These are phyloP conservation scores for Hyphodiscus sp. DNA, from an alignment of 2,329 filamentous ascomycete genomes.

Conservation along the genomic window DNA sequence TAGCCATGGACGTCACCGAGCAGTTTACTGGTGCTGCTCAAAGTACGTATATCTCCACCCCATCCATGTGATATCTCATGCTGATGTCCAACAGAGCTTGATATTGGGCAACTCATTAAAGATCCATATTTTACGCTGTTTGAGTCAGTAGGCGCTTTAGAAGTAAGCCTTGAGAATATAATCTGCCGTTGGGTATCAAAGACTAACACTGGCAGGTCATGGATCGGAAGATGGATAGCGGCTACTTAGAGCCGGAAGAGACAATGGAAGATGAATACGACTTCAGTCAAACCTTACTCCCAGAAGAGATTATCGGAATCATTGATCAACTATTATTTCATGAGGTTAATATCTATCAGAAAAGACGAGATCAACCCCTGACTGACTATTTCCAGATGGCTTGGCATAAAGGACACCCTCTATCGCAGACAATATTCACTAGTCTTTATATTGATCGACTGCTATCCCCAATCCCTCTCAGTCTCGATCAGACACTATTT, in stretches of 20 bases:
- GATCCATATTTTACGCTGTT: slow-evolving; percentile 93
- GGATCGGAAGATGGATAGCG: slow-evolving; percentile 98
- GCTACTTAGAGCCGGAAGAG: slow-evolving; percentile 70
- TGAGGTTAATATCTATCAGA: slow-evolving; percentile 50
- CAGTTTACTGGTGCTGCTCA: slow-evolving; percentile 47
- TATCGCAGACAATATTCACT: slow-evolving; percentile 91
- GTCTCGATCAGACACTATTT: slow-evolving; percentile 39
- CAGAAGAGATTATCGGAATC: slow-evolving; percentile 80
- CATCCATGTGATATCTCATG: slow-evolving; percentile 17
- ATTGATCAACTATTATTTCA: slow-evolving; percentile 89
- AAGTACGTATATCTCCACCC: slow-evolving; percentile 35
- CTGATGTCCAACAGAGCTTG: slow-evolving; percentile 50
- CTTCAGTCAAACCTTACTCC: slow-evolving; percentile 57
- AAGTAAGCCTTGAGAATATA: slow-evolving; percentile 41
- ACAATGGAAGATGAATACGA: slow-evolving; percentile 81
- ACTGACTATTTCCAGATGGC: slow-evolving; percentile 58
- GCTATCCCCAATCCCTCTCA: slow-evolving; percentile 61
- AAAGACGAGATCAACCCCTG: neutral
- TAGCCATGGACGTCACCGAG: slow-evolving; percentile 52
- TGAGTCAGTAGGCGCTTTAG: slow-evolving; percentile 82
- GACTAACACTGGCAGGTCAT: slow-evolving; percentile 63
- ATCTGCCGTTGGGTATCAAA: neutral
- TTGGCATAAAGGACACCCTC: slow-evolving; percentile 92
- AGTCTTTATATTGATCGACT: slow-evolving; percentile 85
- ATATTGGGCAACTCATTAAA: slow-evolving; percentile 79